Evolutionary conservation across 371 early-diverging fungal genomes (phyloP).

Genomic region (Mucor ambiguus): DNA sequence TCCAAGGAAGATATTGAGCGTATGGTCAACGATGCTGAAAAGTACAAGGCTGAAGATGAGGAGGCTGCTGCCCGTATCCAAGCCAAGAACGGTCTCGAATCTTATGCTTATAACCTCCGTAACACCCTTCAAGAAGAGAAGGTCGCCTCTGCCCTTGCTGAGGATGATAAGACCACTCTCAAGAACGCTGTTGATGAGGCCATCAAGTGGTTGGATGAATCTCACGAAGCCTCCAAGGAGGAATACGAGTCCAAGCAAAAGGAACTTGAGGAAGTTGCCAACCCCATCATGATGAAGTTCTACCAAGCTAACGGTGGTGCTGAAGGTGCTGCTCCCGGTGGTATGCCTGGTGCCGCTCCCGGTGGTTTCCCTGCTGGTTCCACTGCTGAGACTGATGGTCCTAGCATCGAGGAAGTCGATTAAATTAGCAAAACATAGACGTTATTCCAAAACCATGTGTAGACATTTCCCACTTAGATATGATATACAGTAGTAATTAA

Average conservation of each 20-base stretch:
- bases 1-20: slow-evolving; percentile 89
- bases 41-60: slow-evolving; percentile 88
- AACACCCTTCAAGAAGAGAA: slow-evolving; percentile 81
- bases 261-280: slow-evolving; percentile 86
- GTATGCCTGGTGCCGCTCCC: slow-evolving; percentile 36
- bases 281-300: slow-evolving; percentile 87
- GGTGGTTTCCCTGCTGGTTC: slow-evolving; percentile 71
- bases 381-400: slow-evolving; percentile 66
- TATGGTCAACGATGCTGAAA: slow-evolving; percentile 89
- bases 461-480: neutral
- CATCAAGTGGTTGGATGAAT: slow-evolving; percentile 86
- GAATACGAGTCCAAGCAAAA: slow-evolving; percentile 88
- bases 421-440: slow-evolving; percentile 29
- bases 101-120: slow-evolving; percentile 86
- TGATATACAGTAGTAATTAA: neutral
- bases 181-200: slow-evolving; percentile 81
- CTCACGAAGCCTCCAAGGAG: slow-evolving; percentile 87
- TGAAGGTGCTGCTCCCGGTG: slow-evolving; percentile 65
- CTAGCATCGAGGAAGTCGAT: slow-evolving; percentile 53
- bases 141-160: slow-evolving; percentile 66
- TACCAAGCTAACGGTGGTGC: slow-evolving; percentile 76
- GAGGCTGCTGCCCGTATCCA: slow-evolving; percentile 79
- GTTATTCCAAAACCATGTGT: neutral
- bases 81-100: slow-evolving; percentile 87
- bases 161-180: slow-evolving; percentile 78